Evolutionary conservation across 1,284 basidiomycete genomes (phyloP).

Genomic region (Rhodotorula sp.): DNA sequence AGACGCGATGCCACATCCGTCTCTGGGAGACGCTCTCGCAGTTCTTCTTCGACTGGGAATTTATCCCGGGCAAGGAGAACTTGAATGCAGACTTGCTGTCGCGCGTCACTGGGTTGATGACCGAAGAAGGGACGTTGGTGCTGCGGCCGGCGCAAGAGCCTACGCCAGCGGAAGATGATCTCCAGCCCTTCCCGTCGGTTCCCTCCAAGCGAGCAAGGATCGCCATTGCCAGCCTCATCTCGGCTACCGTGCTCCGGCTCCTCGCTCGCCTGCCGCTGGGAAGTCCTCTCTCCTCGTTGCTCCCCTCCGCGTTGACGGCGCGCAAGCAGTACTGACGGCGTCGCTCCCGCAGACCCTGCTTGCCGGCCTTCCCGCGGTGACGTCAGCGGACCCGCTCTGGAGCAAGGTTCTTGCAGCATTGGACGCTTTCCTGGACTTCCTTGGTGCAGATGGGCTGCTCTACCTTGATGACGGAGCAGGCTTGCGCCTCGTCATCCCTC

Average conservation of each 20-base stretch:
- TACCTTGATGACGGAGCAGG: no score
- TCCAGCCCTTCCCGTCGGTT: neutral
- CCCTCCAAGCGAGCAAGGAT: neutral
- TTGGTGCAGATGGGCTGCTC: conserved; percentile 28
- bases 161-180: neutral
- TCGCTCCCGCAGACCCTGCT: neutral
- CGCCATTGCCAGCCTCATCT: neutral
- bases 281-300: no score
- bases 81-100: conserved; percentile 19
- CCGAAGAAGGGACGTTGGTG: no score
- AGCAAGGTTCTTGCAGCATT: conserved; percentile 43
- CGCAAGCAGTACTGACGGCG: no score
- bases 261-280: no score
- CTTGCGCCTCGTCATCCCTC: conserved; percentile 6
- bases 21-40: no score
- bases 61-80: conserved; percentile 9
- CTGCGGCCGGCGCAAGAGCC: neutral
- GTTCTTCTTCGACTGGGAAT: no score
- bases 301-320: no score
- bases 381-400: conserved; percentile 36
- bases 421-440: conserved; percentile 43
- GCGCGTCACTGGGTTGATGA: conserved; percentile 1
- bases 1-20: no score
- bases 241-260: neutral
- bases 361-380: neutral